Percentiles rank a stretch among this genome's conserved stretches.
Evolutionary conservation across 208 protist species (phyloP).

Genomic region (Novymonas esmeraldas): DNA sequence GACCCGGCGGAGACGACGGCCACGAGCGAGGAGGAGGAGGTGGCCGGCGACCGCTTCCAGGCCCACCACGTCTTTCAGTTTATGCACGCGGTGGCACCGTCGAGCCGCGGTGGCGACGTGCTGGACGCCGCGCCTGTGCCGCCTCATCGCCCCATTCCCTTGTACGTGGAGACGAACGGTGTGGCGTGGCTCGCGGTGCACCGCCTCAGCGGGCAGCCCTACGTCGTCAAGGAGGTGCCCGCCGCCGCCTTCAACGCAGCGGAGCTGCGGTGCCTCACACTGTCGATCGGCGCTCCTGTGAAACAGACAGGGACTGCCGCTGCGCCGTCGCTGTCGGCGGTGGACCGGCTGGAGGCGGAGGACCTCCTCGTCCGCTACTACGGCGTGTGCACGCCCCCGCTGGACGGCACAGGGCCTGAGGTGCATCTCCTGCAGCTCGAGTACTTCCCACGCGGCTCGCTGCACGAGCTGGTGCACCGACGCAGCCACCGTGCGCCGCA

Average conservation of each 20-base stretch:
- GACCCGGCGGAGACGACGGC: slow-evolving; percentile 7
- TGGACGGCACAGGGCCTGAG: slow-evolving; percentile 14
- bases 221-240: slow-evolving; percentile 70
- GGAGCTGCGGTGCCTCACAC: slow-evolving; percentile 21
- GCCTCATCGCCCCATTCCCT: slow-evolving; percentile 14
- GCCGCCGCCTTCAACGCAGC: slow-evolving; percentile 18
- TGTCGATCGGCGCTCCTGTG: slow-evolving; percentile 1
- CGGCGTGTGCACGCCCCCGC: slow-evolving; percentile 24
- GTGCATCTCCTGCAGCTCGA: slow-evolving; percentile 67
- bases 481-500: not conserved
- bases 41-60: slow-evolving; percentile 58
- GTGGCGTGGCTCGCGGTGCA: slow-evolving; percentile 62
- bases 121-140: slow-evolving; percentile 3
- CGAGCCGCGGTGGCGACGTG: slow-evolving; percentile 1
- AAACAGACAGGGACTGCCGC: too few relatives aligned
- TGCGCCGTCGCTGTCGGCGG: not conserved
- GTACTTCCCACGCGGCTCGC: slow-evolving; percentile 63
- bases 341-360: slow-evolving; percentile 28
- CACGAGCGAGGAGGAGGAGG: slow-evolving; percentile 30
- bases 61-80: slow-evolving; percentile 70
- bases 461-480: slow-evolving; percentile 41
- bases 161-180: slow-evolving; percentile 55
- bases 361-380: slow-evolving; percentile 59
- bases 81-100: slow-evolving; percentile 30
- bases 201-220: slow-evolving; percentile 55